phyloP scores from a whole-genome alignment of 768 basidiomycete species.

The Scleroderma citrinum region DNA sequence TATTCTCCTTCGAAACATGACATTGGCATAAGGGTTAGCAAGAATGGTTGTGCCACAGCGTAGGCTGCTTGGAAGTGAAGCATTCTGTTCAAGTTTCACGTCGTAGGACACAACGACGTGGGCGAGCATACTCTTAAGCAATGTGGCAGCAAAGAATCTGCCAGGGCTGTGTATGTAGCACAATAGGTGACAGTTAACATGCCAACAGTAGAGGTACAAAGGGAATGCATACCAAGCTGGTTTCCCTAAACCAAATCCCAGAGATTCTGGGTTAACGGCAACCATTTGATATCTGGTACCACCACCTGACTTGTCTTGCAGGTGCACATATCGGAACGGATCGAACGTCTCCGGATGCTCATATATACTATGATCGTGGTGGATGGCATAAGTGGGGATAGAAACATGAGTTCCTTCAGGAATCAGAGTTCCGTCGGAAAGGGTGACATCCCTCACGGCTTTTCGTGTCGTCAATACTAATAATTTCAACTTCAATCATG shows the following conservation, averaged over 20 bases:
- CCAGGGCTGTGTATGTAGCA: slow-evolving; percentile 26
- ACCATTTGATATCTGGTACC: slow-evolving; percentile 30
- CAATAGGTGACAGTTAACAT: neutral
- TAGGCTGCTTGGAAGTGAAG: neutral
- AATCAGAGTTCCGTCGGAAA: slow-evolving; percentile 34
- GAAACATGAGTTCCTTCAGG: slow-evolving; percentile 28
- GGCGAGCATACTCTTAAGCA: slow-evolving; percentile 23
- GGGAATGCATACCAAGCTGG: slow-evolving; percentile 20
- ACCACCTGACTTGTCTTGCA: slow-evolving; percentile 29
- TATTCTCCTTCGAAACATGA: slow-evolving; percentile 12
- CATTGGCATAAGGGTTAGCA: slow-evolving; percentile 5
- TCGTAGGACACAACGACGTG: slow-evolving; percentile 13
- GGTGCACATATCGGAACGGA: slow-evolving; percentile 42
- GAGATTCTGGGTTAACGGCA: slow-evolving; percentile 27
- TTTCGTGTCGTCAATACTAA: slow-evolving; percentile 28
- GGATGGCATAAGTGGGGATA: slow-evolving; percentile 16
- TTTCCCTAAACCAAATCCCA: slow-evolving; percentile 33
- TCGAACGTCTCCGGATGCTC: slow-evolving; percentile 35
- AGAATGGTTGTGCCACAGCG: neutral
- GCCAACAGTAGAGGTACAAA: neutral
- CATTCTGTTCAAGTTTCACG: slow-evolving; percentile 4
- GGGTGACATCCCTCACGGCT: slow-evolving; percentile 27
- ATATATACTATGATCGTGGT: slow-evolving; percentile 22
- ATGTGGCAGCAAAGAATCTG: slow-evolving; percentile 36
- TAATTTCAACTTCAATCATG: neutral